Evolutionary conservation across 2,329 filamentous ascomycete species (phyloP), one percentile per base, ranked within the genome.

Genomic region (Pestalotiopsis sp.): DNA sequence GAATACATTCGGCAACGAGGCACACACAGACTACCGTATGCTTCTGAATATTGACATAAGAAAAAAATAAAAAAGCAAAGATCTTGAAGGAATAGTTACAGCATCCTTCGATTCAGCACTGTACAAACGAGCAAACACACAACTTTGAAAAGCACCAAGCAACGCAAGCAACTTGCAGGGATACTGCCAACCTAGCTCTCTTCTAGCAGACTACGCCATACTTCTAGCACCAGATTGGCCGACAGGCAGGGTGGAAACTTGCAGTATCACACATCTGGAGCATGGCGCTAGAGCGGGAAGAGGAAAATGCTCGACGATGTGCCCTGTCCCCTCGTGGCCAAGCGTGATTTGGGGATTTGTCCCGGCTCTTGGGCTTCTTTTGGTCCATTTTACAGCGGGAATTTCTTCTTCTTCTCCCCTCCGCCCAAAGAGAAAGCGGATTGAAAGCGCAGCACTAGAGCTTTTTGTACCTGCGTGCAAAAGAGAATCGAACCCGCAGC

Each of bases 261-360:
- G 57, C 59, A 39, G 17, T 20, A 62, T 59, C 27, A 62, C 59
- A 61, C 59, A 62, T 17, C 27, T 62, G 38, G 59, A 27, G 59
- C 59, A 36, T 11, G 27, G n/a, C 49, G 61, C 61, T 64, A 64
- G n/a, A 31, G 61, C 9, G 20, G 20, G 39, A 64, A 64, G 12
- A 64, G 61, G 61, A 64, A 31, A 64, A 49, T 64, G 61, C 61
- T 64, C 36, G 61, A 14, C 61, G 61, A n/a, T 17, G 3, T 12
- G 25, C 39, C 39, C 61, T 25, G 61, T 45, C 25, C 20, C 38
- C 39, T 52, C 39, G 61, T 36, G 59, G 59, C 17, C 59, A 39
- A 62, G 57, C 57, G 57, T 36, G 9, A 36, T 14, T 59, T 59
- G 45, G 45, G 45, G n/a, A 36, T 52, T n/a, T 52, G 45, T 52